phyloP scores from a whole-genome alignment of 805 yeast species.

The Cephaloascus albidus region DNA sequence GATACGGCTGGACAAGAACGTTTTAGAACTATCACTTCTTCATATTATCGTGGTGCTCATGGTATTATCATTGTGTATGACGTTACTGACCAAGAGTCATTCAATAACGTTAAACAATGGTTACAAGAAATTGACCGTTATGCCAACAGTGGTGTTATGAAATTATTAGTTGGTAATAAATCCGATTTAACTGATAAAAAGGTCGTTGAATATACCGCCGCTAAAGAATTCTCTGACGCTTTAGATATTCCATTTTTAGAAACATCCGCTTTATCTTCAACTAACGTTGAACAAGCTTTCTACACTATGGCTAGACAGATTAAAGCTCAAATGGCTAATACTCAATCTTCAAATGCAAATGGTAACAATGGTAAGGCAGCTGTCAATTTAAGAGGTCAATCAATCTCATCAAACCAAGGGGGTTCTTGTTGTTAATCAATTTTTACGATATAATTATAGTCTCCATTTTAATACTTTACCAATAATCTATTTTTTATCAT shows the following conservation, averaged over 20 bases:
- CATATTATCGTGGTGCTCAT: conserved; percentile 97
- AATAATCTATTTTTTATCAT: background rate
- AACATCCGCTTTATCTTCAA: conserved; percentile 89
- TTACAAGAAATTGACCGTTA: conserved; percentile 96
- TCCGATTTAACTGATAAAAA: conserved; percentile 90
- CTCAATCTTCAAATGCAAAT: conserved; percentile 28
- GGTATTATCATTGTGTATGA: conserved; percentile 97
- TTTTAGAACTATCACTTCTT: conserved; percentile 94
- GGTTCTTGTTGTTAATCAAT: conserved; percentile 27
- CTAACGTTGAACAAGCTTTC: conserved; percentile 97
- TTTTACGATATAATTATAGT: no score
- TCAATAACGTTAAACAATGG: conserved; percentile 97
- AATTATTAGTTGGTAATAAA: conserved; percentile 92
- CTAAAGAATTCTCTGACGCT: conserved; percentile 96
- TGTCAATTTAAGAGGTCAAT: conserved; percentile 68
- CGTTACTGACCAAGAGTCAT: conserved; percentile 94
- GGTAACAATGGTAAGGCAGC: conserved; percentile 40
- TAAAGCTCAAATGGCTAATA: conserved; percentile 84
- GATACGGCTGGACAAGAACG: conserved; percentile 99
- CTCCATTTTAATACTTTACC: background rate
- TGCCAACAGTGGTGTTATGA: conserved; percentile 96
- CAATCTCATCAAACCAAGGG: conserved; percentile 32
- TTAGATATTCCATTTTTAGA: conserved; percentile 91
- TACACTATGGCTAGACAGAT: conserved; percentile 98
- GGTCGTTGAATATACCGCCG: conserved; percentile 91